Conservation (phyloP, 2,329 filamentous ascomycete genomes). For the Neonectria punicea region DNA sequence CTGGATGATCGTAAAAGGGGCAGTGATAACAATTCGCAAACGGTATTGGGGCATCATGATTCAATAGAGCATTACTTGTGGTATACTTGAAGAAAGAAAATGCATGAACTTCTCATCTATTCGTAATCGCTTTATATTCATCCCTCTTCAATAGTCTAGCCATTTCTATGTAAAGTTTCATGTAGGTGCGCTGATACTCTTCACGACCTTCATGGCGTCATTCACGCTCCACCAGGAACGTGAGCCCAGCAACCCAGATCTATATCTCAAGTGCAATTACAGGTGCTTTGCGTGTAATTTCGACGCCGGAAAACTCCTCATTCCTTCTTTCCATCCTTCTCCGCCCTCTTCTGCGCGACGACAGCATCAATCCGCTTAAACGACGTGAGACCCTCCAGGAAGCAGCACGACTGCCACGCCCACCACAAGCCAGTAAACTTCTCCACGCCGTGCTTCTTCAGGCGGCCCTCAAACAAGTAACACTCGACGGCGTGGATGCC, state of each 20-base stretch:
- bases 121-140: not conserved
- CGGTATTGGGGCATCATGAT: too few relatives aligned
- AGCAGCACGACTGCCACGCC: constrained; percentile 62
- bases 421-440: constrained; percentile 61
- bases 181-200: not conserved
- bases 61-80: too few relatives aligned
- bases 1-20: too few relatives aligned
- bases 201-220: not conserved
- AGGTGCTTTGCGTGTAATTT: too few relatives aligned
- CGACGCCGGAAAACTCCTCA: constrained; percentile 32
- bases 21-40: too few relatives aligned
- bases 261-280: too few relatives aligned
- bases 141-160: not conserved
- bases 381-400: constrained; percentile 64
- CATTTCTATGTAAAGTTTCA: too few relatives aligned
- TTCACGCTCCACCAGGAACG: not conserved
- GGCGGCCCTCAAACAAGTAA: constrained; percentile 60
- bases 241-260: not conserved
- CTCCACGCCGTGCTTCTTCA: constrained; percentile 60
- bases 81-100: too few relatives aligned
- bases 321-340: constrained; percentile 55
- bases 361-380: constrained; percentile 63
- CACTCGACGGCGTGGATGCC: constrained; percentile 74
- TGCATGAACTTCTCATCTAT: too few relatives aligned
- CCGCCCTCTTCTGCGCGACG: constrained; percentile 55